Conservation (phyloP, 352 stramenopile genomes). For the Phytophthora litchii region DNA sequence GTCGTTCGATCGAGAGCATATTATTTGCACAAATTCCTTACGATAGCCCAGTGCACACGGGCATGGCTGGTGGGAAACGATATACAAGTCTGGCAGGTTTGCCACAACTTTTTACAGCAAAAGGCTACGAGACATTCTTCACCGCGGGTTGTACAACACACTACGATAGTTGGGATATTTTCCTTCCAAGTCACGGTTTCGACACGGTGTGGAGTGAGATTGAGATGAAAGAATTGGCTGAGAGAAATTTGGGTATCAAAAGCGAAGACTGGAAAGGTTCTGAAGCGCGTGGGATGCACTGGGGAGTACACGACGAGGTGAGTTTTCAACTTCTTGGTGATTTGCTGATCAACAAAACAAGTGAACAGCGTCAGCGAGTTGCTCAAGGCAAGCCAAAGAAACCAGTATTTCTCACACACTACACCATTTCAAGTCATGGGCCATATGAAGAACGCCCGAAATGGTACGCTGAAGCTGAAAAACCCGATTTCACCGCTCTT, state of each 20-base stretch:
- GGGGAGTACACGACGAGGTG: constrained; percentile 54
- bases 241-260: too few species aligned
- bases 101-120: constrained; percentile 54
- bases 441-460: too few species aligned
- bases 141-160: constrained; percentile 44
- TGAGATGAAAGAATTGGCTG: too few species aligned
- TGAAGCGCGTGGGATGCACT: constrained; percentile 1
- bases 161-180: too few species aligned
- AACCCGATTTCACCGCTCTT: too few species aligned
- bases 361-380: constrained; percentile 27
- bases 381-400: too few species aligned
- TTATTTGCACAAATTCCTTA: constrained; percentile 53
- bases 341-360: constrained; percentile 44
- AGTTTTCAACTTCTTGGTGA: constrained; percentile 43
- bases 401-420: too few species aligned
- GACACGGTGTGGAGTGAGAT: too few species aligned
- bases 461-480: too few species aligned
- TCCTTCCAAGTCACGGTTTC: too few species aligned
- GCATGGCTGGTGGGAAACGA: constrained; percentile 28
- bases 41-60: constrained; percentile 38
- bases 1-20: constrained; percentile 54
- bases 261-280: too few species aligned
- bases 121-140: constrained; percentile 54
- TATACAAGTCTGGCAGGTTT: constrained; percentile 37
- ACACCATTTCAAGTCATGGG: too few species aligned